Evolutionary conservation across 2,329 filamentous ascomycete genomes (phyloP).

Genomic region (Zasmidium cellare): DNA sequence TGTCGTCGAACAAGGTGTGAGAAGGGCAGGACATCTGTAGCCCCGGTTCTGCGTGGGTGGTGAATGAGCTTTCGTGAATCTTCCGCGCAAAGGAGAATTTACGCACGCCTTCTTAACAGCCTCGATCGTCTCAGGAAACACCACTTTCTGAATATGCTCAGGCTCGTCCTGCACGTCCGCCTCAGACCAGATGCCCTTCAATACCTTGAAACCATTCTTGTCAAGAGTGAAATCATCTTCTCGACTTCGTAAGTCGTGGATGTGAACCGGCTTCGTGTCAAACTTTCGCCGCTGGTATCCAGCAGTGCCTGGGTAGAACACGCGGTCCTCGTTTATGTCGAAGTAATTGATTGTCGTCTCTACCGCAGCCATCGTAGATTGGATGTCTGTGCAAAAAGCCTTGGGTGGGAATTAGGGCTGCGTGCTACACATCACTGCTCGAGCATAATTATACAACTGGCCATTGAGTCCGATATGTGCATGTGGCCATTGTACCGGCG

Average conservation of each 20-base stretch:
- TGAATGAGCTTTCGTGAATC: not conserved
- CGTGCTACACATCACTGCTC: too few relatives aligned
- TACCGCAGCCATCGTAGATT: too few relatives aligned
- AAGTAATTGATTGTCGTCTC: too few relatives aligned
- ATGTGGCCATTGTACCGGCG: too few relatives aligned
- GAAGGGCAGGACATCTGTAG: not conserved
- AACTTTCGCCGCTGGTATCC: too few relatives aligned
- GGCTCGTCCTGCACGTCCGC: not conserved
- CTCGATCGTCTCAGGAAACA: not conserved
- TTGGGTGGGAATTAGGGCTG: too few relatives aligned
- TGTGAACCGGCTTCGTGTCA: not conserved
- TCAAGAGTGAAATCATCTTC: conserved; percentile 7
- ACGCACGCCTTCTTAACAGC: not conserved
- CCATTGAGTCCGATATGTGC: too few relatives aligned
- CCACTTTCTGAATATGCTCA: not conserved
- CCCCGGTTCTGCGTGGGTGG: not conserved
- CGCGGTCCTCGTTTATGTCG: too few relatives aligned
- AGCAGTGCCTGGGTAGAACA: too few relatives aligned
- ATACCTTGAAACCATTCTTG: conserved; percentile 7
- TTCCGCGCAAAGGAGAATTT: too few relatives aligned
- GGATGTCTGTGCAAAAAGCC: too few relatives aligned
- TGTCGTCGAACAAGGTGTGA: not conserved
- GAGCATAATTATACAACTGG: too few relatives aligned
- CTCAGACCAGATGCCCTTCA: not conserved
- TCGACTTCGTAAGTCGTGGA: conserved; percentile 3